Evolutionary conservation across 257 asterid genomes (phyloP).

Genomic region (Linderniella brevidens): DNA sequence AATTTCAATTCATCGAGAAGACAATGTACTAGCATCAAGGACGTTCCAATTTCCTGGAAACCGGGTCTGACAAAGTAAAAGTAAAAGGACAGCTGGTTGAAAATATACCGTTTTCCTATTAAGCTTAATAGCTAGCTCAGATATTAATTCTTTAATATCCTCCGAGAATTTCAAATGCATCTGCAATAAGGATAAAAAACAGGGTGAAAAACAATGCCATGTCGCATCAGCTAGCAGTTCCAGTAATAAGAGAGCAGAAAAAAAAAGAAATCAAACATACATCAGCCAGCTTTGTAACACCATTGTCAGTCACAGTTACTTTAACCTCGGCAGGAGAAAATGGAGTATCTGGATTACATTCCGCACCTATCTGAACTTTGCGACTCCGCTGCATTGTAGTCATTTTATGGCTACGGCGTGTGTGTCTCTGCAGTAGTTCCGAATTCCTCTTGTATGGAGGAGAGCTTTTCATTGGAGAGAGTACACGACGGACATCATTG

Average conservation of each 20-base stretch:
- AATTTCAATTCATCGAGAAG: slow-evolving; percentile 2
- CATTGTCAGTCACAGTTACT: slow-evolving; percentile 17
- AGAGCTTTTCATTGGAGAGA: slow-evolving; percentile 18
- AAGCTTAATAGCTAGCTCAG: slow-evolving; percentile 23
- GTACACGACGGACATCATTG: slow-evolving; percentile 2
- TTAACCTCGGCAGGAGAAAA: slow-evolving; percentile 19
- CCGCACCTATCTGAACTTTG: slow-evolving; percentile 39
- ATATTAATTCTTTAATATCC: slow-evolving; percentile 33
- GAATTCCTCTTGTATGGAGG: slow-evolving; percentile 39
- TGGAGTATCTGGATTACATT: slow-evolving; percentile 12
- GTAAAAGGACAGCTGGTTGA: slow-evolving; percentile 6
- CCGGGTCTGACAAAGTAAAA: slow-evolving; percentile 5
- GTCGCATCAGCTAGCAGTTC: slow-evolving; percentile 4
- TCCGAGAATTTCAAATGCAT: slow-evolving; percentile 31
- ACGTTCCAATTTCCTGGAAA: slow-evolving; percentile 5
- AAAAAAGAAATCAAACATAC: slow-evolving; percentile 29
- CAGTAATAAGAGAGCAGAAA: slow-evolving; percentile 8
- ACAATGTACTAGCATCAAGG: neutral
- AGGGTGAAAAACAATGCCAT: slow-evolving; percentile 12
- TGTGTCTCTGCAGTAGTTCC: slow-evolving; percentile 22
- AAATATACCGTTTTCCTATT: slow-evolving; percentile 26
- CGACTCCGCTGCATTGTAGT: slow-evolving; percentile 31
- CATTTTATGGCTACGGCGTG: slow-evolving; percentile 20
- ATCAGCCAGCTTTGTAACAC: slow-evolving; percentile 38
- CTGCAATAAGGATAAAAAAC: slow-evolving; percentile 37